Percentiles rank a stretch among this genome's conserved stretches.
phyloP scores from a whole-genome alignment of 2,329 filamentous ascomycete genomes.

The Penicillium psychrosexuale region DNA sequence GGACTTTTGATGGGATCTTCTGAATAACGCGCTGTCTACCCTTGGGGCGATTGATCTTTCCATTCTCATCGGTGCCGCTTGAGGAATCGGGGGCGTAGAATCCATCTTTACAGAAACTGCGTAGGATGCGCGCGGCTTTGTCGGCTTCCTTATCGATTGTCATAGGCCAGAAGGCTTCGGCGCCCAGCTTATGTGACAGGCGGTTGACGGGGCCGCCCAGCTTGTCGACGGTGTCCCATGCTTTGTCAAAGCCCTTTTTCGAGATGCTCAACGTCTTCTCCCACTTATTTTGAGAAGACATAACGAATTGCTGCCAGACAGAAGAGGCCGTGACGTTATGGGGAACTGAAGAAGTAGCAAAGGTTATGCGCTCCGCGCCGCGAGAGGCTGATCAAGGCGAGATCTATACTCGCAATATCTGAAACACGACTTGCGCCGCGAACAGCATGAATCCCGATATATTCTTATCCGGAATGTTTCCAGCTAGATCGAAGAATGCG shows the following conservation, averaged over 20 bases:
- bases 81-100: constrained; percentile 61
- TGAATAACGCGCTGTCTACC: constrained; percentile 65
- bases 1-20: constrained; percentile 82
- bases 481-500: constrained; percentile 7
- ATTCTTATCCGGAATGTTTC: constrained; percentile 20
- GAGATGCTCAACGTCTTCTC: constrained; percentile 51
- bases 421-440: constrained; percentile 14
- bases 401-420: constrained; percentile 14
- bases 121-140: constrained; percentile 83
- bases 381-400: not conserved
- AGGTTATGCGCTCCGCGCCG: not conserved
- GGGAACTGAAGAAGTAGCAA: not conserved
- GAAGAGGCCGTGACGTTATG: not conserved
- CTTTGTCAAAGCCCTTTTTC: constrained; percentile 70
- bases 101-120: constrained; percentile 82
- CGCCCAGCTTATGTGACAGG: constrained; percentile 75
- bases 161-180: constrained; percentile 81
- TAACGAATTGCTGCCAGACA: constrained; percentile 17
- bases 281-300: constrained; percentile 54
- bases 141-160: constrained; percentile 85
- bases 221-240: constrained; percentile 65
- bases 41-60: constrained; percentile 53
- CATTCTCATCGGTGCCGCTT: constrained; percentile 42
- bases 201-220: constrained; percentile 74
- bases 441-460: constrained; percentile 17